Percentiles rank a stretch among this genome's conserved stretches.
Evolutionary conservation across 2,329 filamentous ascomycete species (phyloP).

Genomic region (Epicoccum nigrum): DNA sequence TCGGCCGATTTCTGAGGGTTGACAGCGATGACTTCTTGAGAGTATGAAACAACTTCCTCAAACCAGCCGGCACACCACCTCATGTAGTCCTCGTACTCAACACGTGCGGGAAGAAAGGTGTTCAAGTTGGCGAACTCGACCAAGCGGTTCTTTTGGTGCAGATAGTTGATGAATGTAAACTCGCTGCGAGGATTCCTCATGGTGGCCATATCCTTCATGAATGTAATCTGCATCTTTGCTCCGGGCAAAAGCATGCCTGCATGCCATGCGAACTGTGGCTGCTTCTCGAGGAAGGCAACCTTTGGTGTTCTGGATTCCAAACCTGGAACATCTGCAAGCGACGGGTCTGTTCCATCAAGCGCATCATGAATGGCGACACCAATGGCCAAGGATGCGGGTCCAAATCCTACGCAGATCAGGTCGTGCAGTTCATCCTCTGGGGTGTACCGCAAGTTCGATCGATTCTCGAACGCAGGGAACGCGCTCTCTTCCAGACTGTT

Average conservation of each 20-base stretch:
- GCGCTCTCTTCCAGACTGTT: constrained; percentile 36
- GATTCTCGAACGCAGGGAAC: constrained; percentile 38
- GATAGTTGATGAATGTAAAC: constrained; percentile 96
- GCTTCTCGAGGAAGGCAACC: constrained; percentile 87
- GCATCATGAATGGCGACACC: constrained; percentile 87
- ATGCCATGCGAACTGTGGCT: constrained; percentile 86
- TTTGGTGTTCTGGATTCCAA: constrained; percentile 61
- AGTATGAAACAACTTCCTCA: constrained; percentile 73
- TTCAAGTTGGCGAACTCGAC: constrained; percentile 89
- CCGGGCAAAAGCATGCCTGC: constrained; percentile 93
- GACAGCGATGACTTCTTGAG: constrained; percentile 76
- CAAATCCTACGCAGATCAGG: constrained; percentile 89
- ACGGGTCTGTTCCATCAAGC: constrained; percentile 49
- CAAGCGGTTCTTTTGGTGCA: constrained; percentile 79
- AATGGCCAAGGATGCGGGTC: constrained; percentile 86
- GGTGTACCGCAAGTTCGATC: constrained; percentile 59
- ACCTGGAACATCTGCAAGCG: constrained; percentile 39
- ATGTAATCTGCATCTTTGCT: constrained; percentile 96
- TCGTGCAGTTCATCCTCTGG: constrained; percentile 73
- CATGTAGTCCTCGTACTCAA: constrained; percentile 95
- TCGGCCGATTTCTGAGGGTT: constrained; percentile 61
- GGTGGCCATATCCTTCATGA: constrained; percentile 93
- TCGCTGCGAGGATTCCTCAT: constrained; percentile 84
- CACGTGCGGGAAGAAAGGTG: constrained; percentile 83
- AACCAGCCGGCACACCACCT: constrained; percentile 89